Evolutionary conservation across 2,329 filamentous ascomycete genomes (phyloP).

Genomic region (Huntiella savannae): DNA sequence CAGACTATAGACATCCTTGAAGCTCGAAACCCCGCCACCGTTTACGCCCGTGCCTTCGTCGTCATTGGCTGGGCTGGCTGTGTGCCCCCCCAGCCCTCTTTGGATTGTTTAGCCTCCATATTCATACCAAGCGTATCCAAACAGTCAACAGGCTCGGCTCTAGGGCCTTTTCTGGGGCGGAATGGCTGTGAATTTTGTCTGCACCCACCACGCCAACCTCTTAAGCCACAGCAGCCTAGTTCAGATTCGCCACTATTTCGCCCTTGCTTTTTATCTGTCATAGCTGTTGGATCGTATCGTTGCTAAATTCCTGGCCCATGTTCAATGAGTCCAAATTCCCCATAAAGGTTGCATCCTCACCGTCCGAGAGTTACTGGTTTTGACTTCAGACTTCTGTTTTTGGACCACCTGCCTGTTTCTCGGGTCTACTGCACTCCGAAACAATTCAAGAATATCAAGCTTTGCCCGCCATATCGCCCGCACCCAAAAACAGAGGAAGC

Average conservation of each 20-base stretch:
- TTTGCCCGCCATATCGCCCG: too few relatives aligned
- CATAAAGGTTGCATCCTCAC: constrained; percentile 8
- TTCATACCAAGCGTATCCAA: neutral
- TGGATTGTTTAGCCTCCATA: neutral
- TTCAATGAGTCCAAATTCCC: constrained; percentile 1
- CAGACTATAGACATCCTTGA: too few relatives aligned
- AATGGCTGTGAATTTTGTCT: neutral
- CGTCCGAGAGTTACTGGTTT: neutral
- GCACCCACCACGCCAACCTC: neutral
- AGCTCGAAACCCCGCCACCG: constrained; percentile 4
- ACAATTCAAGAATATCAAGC: too few relatives aligned
- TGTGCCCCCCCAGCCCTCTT: constrained; percentile 1
- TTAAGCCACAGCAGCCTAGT: too few relatives aligned
- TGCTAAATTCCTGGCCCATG: constrained; percentile 1
- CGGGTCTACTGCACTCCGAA: too few relatives aligned
- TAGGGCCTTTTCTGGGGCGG: too few relatives aligned
- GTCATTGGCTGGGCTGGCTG: constrained; percentile 4
- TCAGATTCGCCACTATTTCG: constrained; percentile 1
- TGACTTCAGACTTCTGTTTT: neutral
- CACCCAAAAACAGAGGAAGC: too few relatives aligned
- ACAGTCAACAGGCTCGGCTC: neutral
- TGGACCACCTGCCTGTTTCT: neutral
- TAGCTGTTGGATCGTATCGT: constrained; percentile 9
- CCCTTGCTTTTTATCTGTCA: constrained; percentile 7
- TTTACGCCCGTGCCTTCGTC: constrained; percentile 6